phyloP scores from a whole-genome alignment of 2,329 filamentous ascomycete species.

The Simplicillium aogashimaense region DNA sequence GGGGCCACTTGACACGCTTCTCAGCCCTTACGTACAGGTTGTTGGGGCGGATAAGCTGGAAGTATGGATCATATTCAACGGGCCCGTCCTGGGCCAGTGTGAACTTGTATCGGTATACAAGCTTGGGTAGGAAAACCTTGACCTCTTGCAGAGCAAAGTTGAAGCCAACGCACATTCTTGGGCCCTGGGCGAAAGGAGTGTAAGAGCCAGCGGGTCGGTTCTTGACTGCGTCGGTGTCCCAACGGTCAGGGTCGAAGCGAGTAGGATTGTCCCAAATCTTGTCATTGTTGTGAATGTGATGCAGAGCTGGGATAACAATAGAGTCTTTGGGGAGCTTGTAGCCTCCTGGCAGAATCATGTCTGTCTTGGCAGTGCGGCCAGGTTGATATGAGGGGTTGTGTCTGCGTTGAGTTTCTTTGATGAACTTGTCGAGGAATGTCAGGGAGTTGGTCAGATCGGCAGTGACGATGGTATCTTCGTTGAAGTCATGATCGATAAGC shows the following conservation, averaged over 20 bases:
- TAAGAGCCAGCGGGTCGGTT: conserved; percentile 40
- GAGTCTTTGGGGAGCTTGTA: conserved; percentile 42
- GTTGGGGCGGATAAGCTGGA: conserved; percentile 45
- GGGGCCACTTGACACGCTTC: conserved; percentile 38
- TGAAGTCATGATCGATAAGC: conserved; percentile 37
- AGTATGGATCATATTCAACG: conserved; percentile 49
- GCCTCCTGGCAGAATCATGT: conserved; percentile 48
- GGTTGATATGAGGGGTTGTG: conserved; percentile 55
- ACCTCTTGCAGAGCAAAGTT: conserved; percentile 54
- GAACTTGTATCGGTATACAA: conserved; percentile 51
- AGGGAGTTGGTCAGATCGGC: conserved; percentile 37
- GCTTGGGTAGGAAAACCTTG: conserved; percentile 47
- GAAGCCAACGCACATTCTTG: conserved; percentile 52
- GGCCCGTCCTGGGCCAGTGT: conserved; percentile 35
- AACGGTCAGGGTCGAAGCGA: conserved; percentile 49
- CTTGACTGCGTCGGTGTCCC: conserved; percentile 45
- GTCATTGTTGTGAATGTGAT: conserved; percentile 42
- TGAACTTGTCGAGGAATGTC: conserved; percentile 42
- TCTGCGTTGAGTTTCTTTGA: conserved; percentile 51
- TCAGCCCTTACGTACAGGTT: conserved; percentile 43
- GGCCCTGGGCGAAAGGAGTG: conserved; percentile 48
- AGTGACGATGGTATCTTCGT: conserved; percentile 31
- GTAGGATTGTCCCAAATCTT: conserved; percentile 47
- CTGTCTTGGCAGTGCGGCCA: conserved; percentile 42
- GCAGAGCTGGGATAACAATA: conserved; percentile 43